phyloP scores from a whole-genome alignment of 768 basidiomycete species.

The Cyclocybe cylindracea region DNA sequence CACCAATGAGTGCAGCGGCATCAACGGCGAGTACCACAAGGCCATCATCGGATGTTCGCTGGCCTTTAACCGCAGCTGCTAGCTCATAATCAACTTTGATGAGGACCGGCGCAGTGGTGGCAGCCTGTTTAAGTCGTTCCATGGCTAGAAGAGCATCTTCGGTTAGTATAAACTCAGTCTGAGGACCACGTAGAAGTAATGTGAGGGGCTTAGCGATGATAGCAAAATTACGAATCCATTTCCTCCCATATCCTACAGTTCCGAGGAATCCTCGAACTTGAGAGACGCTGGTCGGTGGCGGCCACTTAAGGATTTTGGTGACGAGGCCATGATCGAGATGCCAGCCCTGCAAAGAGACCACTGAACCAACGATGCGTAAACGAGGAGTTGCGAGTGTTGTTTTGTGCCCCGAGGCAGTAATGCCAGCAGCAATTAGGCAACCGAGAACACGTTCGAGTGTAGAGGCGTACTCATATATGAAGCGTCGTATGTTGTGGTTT shows the following conservation, averaged over 20 bases:
- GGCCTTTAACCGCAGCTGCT: constrained; percentile 2
- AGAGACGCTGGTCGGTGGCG: not conserved
- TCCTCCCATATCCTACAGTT: constrained; percentile 14
- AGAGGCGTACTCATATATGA: constrained; percentile 25
- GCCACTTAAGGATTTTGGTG: constrained; percentile 29
- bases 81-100: constrained; percentile 31
- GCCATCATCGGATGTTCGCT: constrained; percentile 15
- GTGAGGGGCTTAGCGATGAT: constrained; percentile 25
- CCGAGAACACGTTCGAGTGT: constrained; percentile 23
- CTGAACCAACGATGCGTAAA: constrained; percentile 28
- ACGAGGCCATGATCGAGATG: constrained; percentile 22
- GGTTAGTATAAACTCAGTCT: constrained; percentile 25
- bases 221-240: constrained; percentile 25
- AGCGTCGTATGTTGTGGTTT: constrained; percentile 30
- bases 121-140: constrained; percentile 20
- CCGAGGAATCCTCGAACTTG: constrained; percentile 29
- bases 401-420: constrained; percentile 34
- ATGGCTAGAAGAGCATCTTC: constrained; percentile 22
- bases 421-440: constrained; percentile 22
- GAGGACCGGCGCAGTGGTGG: constrained; percentile 26
- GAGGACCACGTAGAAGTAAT: constrained; percentile 2
- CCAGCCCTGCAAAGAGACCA: constrained; percentile 30
- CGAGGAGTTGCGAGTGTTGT: constrained; percentile 16
- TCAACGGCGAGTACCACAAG: constrained; percentile 35
- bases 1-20: constrained; percentile 24